Evolutionary conservation across 345 rosid species (phyloP), one percentile per base, ranked within the genome.

Genomic region (Gossypium thurberi): DNA sequence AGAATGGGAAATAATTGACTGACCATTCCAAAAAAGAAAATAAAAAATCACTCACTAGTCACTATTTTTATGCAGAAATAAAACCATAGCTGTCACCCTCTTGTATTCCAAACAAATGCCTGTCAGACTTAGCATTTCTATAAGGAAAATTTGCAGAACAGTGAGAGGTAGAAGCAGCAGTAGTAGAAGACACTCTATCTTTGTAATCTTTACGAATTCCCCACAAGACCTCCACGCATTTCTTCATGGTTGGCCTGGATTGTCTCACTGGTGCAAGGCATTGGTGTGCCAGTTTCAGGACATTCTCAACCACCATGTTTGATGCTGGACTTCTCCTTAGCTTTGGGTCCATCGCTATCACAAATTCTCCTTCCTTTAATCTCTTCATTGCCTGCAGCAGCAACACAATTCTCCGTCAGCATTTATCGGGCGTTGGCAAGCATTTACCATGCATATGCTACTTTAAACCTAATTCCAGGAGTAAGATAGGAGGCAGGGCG

Each of bases 191-290:
- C 50, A 76, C 46, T 10, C 57, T 81, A 63, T 89, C 93, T 72
- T 82, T 84, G 47, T 81, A 79, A 23, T 87, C 87, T 81, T 81
- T 92, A 37, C 98, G 86, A 25, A 87, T 82, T 55, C 62, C 84
- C 98, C 98, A 94, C 46, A 94, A 76, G 28, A 78, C 81, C 76
- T 94, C 97, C 0, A 70, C 97, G 53, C 95, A 87, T 50, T 52
- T 79, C 79, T 86, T 87, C 98, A 94, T 94, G 76, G 85, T 62
- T 4, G 98, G 98, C 43, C 98, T 86, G 47, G 89, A 78, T 48
- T 74, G 84, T 84, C 85, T 89, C 2, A 80, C 40, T 6, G 84
- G 74, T 40, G 84, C 84, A 14, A 92, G 76, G 84, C 98, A 94
- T 51, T 76, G 78, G 3, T 67, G 81, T 9, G 98, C 98, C 71